A percentile compares a stretch with the other conserved stretches of the same genome.
Evolutionary conservation across 495 filamentous ascomycete genomes (phyloP).

Genomic region (Neurospora sublineolata): DNA sequence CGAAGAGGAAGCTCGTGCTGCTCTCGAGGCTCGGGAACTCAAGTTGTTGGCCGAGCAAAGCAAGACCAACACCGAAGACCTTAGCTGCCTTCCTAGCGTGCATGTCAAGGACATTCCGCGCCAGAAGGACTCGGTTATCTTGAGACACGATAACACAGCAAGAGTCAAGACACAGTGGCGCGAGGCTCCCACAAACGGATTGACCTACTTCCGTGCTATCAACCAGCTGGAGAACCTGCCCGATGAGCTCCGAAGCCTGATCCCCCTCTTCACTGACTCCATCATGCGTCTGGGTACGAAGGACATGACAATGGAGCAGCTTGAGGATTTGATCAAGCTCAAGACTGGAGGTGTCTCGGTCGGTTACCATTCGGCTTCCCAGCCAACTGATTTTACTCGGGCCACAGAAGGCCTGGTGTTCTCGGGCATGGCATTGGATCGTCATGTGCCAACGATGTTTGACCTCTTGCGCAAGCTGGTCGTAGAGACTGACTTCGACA

Average conservation of each 20-base stretch:
- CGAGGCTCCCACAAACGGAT: constrained; percentile 82
- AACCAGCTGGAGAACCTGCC: constrained; percentile 70
- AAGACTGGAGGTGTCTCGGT: constrained; percentile 89
- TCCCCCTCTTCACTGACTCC: constrained; percentile 85
- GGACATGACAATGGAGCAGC: constrained; percentile 78
- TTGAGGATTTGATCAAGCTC: constrained; percentile 89
- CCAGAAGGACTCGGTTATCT: constrained; percentile 53
- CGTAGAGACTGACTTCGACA: constrained; percentile 78
- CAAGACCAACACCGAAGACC: constrained; percentile 65
- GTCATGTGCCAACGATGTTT: constrained; percentile 84
- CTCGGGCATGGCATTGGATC: constrained; percentile 74
- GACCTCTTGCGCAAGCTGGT: constrained; percentile 70
- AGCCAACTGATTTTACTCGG: constrained; percentile 54
- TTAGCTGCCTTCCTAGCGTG: constrained; percentile 79
- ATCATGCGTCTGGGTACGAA: constrained; percentile 88
- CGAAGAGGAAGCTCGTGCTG: constrained; percentile 54
- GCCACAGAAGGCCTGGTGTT: constrained; percentile 74
- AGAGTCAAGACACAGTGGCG: constrained; percentile 74
- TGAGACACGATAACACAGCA: constrained; percentile 56
- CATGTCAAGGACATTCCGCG: constrained; percentile 81
- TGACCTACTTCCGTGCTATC: constrained; percentile 91
- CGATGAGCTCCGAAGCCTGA: constrained; percentile 68
- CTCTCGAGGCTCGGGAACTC: constrained; percentile 64
- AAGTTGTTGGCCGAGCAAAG: constrained; percentile 73
- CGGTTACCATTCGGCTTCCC: constrained; percentile 64